Evolutionary conservation across 2,329 filamentous ascomycete genomes (phyloP), one percentile per base, ranked within the genome.

Genomic region (Ophiostoma ulmi): DNA sequence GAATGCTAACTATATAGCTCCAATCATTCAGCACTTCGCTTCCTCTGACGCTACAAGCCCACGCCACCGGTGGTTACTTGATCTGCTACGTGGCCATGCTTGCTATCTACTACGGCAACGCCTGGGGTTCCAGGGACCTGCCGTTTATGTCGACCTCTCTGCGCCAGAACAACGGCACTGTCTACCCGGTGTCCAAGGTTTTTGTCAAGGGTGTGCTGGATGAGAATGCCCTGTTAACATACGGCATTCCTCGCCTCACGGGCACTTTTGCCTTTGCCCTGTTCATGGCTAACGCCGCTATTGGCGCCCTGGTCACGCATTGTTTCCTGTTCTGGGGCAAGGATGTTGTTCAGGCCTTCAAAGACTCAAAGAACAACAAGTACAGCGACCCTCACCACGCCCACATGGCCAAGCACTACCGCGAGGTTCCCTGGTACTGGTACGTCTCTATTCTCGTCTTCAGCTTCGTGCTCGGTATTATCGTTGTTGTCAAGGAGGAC

Each of bases 231-330:
- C 70, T 87, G 35, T 76, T 76, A 0, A 74, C 78, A 36, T 80
- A 81, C 67, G 85, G 85, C 1, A 72, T 83, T 2, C 85, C 85
- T 0, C 79, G 75, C 8, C 75, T 87, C 2, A 81, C 81, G 0
- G 85, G 83, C 1, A 80, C 77, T 0, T 87, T 87, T 73, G 84
- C 84, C 0, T 86, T 82, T 64, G 78, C 81, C 1, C 80, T 87
- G 79, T 82, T 87, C 72, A 87, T 87, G 79, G 83, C 85, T 1
- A 87, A 87, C 76, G 83, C 83, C 72, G 84, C 85, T 41, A 88
- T 88, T 67, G 86, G 86, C 1, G 86, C 86, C 5, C 75, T 87
- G 35, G 78, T 87, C 38, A 75, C 80, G 2, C 86, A 88, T 72
- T 83, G 81, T 72, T 71, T 83, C 68, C 75, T 87, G 5, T 88